Evolutionary conservation across 108 stramenopile genomes (phyloP), one percentile per base, ranked within the genome.

Genomic region (Schizochytrium sp.): DNA sequence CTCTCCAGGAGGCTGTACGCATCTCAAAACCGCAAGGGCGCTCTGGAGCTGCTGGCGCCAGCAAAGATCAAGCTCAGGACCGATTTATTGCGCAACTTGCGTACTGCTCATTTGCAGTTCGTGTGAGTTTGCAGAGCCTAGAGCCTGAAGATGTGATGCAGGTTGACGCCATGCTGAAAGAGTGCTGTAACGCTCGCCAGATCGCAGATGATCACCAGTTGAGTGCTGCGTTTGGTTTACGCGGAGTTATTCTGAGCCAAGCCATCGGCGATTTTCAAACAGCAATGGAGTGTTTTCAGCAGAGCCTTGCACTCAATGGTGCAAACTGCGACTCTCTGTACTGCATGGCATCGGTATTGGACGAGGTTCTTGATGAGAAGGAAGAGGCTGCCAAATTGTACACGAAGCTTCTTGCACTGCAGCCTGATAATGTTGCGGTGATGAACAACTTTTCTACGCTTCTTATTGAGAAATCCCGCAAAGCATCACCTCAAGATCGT

Each of bases 361-460:
- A 83, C 1, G 50, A 83, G 76, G 76, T 55, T 1, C 55, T 83
- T 42, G 50, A 83, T 47, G 53, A 83, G 13, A 49, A 55, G 3
- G 53, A 55, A 47, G 76, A 83, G 28, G 76, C 76, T 3, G 53
- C 53, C 10, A 10, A 83, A 0, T 3, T 83, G 76, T 83, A 83
- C 76, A 10, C 50, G 17, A 7, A 28, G 8, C 38, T 83, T 19
- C 76, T 83, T 7, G 76, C 76, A 13, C 47, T 55, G 76, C 47
- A 49, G 47, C 76, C 76, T 10, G 76, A 50, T 28, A 49, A 83
- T 2, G 76, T 83, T 13, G 53, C 76, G 12, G 53, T 55, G 28
- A 49, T 83, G 53, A 83, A 83, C 76, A 83, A 83, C 76, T 83
- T 55, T 83, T 47, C 76, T 53, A 55, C 76, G 7, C 10, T 83